Conservation (phyloP, 2,329 filamentous ascomycete species). For the Aureobasidium melanogenum region DNA sequence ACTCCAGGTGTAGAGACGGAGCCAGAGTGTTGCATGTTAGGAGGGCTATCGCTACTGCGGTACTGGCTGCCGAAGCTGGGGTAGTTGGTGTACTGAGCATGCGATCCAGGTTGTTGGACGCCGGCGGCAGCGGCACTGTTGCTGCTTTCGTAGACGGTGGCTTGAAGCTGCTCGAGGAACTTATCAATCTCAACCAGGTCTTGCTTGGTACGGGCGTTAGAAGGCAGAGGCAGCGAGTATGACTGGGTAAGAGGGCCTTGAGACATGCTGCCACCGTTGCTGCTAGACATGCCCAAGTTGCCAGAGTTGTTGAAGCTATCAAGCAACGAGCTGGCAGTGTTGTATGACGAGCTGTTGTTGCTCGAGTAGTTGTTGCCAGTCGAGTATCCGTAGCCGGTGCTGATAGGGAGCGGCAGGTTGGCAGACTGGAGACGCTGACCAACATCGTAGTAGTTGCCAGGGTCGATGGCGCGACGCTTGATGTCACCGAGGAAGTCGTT, state of each 20-base stretch:
- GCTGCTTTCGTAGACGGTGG: slow-evolving; percentile 88
- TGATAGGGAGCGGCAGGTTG: slow-evolving; percentile 38
- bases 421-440: slow-evolving; percentile 75
- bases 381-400: slow-evolving; percentile 28
- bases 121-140: slow-evolving; percentile 65
- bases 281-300: slow-evolving; percentile 13
- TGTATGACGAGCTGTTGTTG: slow-evolving; percentile 19
- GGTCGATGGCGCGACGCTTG: slow-evolving; percentile 85
- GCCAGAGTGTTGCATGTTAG: slow-evolving; percentile 26
- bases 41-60: slow-evolving; percentile 51
- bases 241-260: slow-evolving; percentile 56
- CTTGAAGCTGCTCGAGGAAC: slow-evolving; percentile 91
- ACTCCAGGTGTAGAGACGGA: slow-evolving; percentile 26
- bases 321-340: slow-evolving; percentile 23
- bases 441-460: slow-evolving; percentile 81
- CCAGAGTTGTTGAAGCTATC: slow-evolving; percentile 23
- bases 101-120: slow-evolving; percentile 63
- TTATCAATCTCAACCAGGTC: slow-evolving; percentile 91
- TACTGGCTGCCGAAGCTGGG: slow-evolving; percentile 39
- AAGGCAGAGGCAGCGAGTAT: slow-evolving; percentile 81
- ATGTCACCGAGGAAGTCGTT: slow-evolving; percentile 92
- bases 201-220: slow-evolving; percentile 82
- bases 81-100: slow-evolving; percentile 40
- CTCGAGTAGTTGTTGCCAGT: slow-evolving; percentile 30
- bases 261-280: slow-evolving; percentile 38